A percentile compares a stretch with the other conserved stretches of the same genome.
Conservation (phyloP, 2,329 filamentous ascomycete genomes). For the Paecilomyces dactylethromorphus region DNA sequence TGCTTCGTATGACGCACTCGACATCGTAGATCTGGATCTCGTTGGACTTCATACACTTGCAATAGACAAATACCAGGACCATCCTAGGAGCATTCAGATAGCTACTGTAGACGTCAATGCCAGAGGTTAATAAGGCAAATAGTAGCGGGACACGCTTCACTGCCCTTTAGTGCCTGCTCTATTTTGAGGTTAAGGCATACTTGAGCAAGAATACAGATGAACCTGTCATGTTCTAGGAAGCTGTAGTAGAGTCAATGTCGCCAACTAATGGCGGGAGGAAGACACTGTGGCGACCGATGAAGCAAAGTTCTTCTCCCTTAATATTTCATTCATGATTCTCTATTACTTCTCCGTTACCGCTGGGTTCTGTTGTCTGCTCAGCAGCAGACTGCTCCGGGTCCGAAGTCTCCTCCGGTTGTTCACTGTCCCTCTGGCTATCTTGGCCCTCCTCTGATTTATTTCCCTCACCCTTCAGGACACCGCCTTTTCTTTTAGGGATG, state of each 20-base stretch:
- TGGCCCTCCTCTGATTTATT: conserved; percentile 6
- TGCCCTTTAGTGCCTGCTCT: no score
- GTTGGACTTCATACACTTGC: no score
- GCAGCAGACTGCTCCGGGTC: neutral
- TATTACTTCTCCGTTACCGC: neutral
- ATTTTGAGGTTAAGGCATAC: no score
- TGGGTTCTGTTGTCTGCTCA: neutral
- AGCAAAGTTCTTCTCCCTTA: neutral
- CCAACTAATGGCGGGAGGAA: neutral
- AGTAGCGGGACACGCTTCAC: no score
- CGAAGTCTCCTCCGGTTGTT: neutral
- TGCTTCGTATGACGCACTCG: neutral
- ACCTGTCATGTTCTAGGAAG: no score
- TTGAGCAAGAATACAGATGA: no score
- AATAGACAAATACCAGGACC: no score
- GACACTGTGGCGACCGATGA: neutral
- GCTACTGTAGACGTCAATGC: no score
- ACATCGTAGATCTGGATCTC: neutral
- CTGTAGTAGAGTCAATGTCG: no score
- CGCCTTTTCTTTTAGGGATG: conserved; percentile 86
- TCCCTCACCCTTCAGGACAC: conserved; percentile 48
- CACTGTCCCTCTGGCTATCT: conserved; percentile 1
- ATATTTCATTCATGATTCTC: neutral
- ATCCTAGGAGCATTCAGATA: no score
- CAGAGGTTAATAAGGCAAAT: no score